Evolutionary conservation across 75 land plant species (phyloP), one percentile per base, ranked within the genome.

Genomic region (Azolla pinnata): DNA sequence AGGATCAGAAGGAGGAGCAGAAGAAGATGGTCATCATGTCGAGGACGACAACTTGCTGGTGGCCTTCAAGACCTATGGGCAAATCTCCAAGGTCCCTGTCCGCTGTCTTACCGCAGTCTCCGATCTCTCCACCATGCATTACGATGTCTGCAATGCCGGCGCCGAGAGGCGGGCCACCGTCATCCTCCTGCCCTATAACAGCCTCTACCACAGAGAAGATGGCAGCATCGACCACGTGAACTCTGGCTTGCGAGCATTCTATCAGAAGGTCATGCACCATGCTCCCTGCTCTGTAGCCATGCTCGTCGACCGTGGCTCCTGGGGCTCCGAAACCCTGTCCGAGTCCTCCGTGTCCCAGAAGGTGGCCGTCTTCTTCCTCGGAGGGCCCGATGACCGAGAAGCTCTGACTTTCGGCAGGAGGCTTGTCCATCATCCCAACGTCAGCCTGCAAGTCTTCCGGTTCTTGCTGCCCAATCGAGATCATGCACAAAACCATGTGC

Each of bases 281-380:
- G 79, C 84, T 0, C 79, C 79, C 3, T 83, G 91, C 70, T 62
- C 91, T 14, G 86, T 87, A 1, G 91, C 38, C 31, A 52, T 53
- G 8, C 40, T 20, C 59, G 42, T 38, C 48, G 45, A 53, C 31
- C 38, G 32, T 33, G 63, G 62, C 35, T 48, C 30, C 38, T 59
- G 68, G 51, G 44, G 65, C 28, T 64, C 24, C 30, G 62, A 31
- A 52, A 45, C 30, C 56, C 70, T 29, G 74, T 66, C 32, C 40
- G 69, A 10, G 47, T 58, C 38, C 2, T 14, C 32, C 48, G 2
- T 31, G 44, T 33, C 61, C 35, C 75, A 72, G 51, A 56, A 57
- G 24, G 51, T 78, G 10, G 71, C 47, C 3, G 57, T 78, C 20
- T 49, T 78, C 3, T 78, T 78, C 62, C 73, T 78, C 56, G 80